Evolutionary conservation across 345 rosid species (phyloP), one percentile per base, ranked within the genome.

Genomic region (Lepidium aucheri): DNA sequence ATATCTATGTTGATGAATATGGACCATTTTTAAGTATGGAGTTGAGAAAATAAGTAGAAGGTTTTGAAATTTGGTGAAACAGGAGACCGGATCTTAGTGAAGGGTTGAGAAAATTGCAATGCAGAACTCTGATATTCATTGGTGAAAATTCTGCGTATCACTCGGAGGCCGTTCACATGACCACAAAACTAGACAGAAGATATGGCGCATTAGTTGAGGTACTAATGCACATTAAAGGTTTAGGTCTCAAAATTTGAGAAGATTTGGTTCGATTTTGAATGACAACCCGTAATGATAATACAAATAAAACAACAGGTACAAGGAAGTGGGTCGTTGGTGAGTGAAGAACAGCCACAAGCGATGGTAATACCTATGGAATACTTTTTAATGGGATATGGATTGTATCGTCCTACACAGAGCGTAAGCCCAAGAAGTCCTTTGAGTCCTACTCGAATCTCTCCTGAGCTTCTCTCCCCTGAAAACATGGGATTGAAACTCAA

Each of bases 401-500:
- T 94, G 57, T 90, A 80, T 79, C 83, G 85, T 66, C 95, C 88
- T 34, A 76, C 89, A 1, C 80, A 79, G 43, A 86, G 90, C 53
- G 79, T 80, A 22, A 94, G 99, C 63, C 99, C 99, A 0, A 84
- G 99, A 77, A 88, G 96, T 60, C 93, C 99, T 2, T 76, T 95
- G 80, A 95, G 88, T 67, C 91, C 96, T 0, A 67, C 78, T 8
- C 72, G 89, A 81, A 87, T 95, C 69, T 82, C 97, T 3, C 93
- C 96, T 0, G 96, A 95, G 79, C 97, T 95, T 61, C 90, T 95
- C 12, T 87, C 99, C 5, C 99, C 96, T 0, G 97, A 95, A 79
- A 91, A 93, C 85, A 91, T 95, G 99, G 99, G 99, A 0, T 77
- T 95, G 77, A 91, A 95, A 85, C 76, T 91, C 57, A 91, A 95